Evolutionary conservation across 805 yeast species (phyloP), one percentile per base, ranked within the genome.

Genomic region (Ogataea salicorniae): DNA sequence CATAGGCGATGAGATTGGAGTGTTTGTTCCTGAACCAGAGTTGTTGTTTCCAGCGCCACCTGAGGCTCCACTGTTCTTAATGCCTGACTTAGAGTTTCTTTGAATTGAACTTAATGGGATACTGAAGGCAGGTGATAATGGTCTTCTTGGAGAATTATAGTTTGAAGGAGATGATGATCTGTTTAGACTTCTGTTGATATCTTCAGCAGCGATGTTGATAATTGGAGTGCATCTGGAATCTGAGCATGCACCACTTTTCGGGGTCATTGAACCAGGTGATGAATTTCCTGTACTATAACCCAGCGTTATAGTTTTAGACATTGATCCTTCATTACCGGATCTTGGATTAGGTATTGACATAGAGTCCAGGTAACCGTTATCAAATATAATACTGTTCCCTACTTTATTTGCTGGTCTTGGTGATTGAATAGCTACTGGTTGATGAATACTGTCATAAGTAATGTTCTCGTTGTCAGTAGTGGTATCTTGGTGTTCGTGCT

Each of bases 41-140:
- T 46, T 52, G 43, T 40, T 42, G 13, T 26, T 26, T 26, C 9
- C 31, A 26, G 13, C 31, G 6, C 1, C 13, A 26, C 31, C 6
- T 26, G 9, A 11, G 9, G 31, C 31, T 2, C 31, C 31, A 33
- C 46, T 41, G n/a, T 49, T 46, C 35, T 52, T 51, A 18, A 42
- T 37, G 39, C 55, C 52, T 2, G 52, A 16, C 22, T 62, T 61
- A 7, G 69, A 55, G 57, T 80, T 82, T 54, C 81, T 71, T 57
- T 81, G 88, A 18, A 82, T 72, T 0, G 85, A 77, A 14, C 90
- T 76, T 59, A 83, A 66, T 18, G 84, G 84, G 1, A 79, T 74
- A 66, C 50, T 64, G 64, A 63, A 71, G 53, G 74, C 74, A 2
- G 85, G 81, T 1, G 85, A 81, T 6, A 81, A 67, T 33, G 76